Base-by-base conservation (phyloP, 1,284 basidiomycete species). In the Tremellales sp. region DNA sequence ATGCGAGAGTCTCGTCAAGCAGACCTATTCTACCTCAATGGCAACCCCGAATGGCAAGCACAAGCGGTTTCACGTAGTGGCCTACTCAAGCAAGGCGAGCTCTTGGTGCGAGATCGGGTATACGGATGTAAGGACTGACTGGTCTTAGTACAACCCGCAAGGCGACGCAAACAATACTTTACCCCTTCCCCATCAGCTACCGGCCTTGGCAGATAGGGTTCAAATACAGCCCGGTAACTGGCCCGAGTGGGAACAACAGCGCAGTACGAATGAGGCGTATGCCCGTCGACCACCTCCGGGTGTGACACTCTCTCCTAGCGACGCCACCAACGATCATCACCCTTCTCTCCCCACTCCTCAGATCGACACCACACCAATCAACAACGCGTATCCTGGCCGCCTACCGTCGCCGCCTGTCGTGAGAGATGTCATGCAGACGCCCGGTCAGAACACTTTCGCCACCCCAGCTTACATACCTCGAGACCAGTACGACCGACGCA, bases 21-120 rank as follows among this genome's bases (percentile, higher is more conserved):
- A 73, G 56, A 73, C 71, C 1, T 73, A 72, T 51, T 69, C 68
- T 33, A 72, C 69, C 3, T 64, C 60, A 27, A 73, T 72, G 69
- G 65, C 62, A 2, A 62, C 68, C 50, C 68, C 68, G 0, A 58
- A 61, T 50, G 59, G 56, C 43, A 69, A 68, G 52, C 53, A 62
- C 4, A 72, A 70, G 45, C 72, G 70, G 49, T 73, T 70, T 43
- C 71, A 73, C 48, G 68, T 73, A 8, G 71, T 73, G 1, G 71
- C 65, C 2, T 73, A 73, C 48, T 69, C 67, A 11, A 64, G 62
- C 39, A 73, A 72, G 56, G 66, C 63, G 27, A 43, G 61, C 39
- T 13, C 19, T 19, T 26, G n/a, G n/a, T n/a, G n/a, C n/a, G n/a
- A n/a, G n/a, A n/a, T n/a, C n/a, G n/a, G n/a, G n/a, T 36, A 25